phyloP scores from a whole-genome alignment of 2,329 filamentous ascomycete genomes.

The Fusarium drepaniforme region DNA sequence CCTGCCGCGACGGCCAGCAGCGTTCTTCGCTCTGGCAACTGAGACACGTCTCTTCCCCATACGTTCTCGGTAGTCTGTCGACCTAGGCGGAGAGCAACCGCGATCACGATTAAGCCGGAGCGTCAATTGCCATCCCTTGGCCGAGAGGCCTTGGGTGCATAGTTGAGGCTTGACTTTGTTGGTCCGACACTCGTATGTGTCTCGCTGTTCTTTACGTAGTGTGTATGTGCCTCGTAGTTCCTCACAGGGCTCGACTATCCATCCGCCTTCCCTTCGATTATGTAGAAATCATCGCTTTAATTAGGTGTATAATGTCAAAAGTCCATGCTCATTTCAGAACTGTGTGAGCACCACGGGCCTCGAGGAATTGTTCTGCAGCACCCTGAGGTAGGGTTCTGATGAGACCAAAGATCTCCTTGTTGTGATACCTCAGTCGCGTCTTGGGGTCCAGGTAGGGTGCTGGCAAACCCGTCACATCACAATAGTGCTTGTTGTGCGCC shows the following conservation, averaged over 20 bases:
- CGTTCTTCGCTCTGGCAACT: constrained; percentile 68
- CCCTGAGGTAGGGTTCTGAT: constrained; percentile 86
- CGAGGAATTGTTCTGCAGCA: constrained; percentile 88
- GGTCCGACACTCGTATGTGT: constrained; percentile 72
- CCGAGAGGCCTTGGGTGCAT: constrained; percentile 86
- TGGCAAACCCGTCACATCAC: constrained; percentile 94
- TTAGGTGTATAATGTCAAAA: not conserved
- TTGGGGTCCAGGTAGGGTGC: constrained; percentile 95
- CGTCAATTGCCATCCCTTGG: constrained; percentile 84
- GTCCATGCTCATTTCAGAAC: constrained; percentile 78
- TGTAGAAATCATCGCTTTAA: constrained; percentile 12
- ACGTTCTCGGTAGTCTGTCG: constrained; percentile 86
- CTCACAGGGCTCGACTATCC: not conserved
- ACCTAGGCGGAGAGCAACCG: constrained; percentile 79
- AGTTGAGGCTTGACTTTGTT: constrained; percentile 97
- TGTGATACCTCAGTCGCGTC: constrained; percentile 91
- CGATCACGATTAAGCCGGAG: constrained; percentile 99
- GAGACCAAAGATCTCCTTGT: constrained; percentile 89
- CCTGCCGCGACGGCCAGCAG: constrained; percentile 68
- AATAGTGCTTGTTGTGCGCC: constrained; percentile 88
- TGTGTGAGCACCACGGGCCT: constrained; percentile 91
- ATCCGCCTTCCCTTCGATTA: not conserved
- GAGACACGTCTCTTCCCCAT: constrained; percentile 68
- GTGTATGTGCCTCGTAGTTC: constrained; percentile 14
- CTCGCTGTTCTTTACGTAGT: constrained; percentile 15